Evolutionary conservation across 306 rosid genomes (phyloP).

Genomic region (Phaseolus lunatus): DNA sequence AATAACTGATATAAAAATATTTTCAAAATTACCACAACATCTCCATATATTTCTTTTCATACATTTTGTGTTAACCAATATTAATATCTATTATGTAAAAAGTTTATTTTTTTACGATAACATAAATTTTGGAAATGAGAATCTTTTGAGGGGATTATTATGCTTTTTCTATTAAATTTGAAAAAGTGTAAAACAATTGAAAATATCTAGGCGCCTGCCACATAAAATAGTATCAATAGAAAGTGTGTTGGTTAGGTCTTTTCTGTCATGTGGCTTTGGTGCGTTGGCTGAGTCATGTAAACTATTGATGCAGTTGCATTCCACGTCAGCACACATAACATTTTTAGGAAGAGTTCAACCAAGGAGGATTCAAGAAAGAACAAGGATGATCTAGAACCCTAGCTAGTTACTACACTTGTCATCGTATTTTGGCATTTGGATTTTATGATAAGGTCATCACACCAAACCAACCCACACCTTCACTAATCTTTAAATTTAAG

Average conservation of each 20-base stretch:
- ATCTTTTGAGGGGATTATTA: no score
- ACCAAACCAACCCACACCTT: slow-evolving; percentile 39
- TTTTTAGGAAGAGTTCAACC: background rate
- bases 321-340: slow-evolving; percentile 48
- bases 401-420: background rate
- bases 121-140: no score
- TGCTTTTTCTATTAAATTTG: no score
- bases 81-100: no score
- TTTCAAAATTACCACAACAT: no score
- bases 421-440: background rate
- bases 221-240: background rate
- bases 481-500: background rate
- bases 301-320: slow-evolving; percentile 20
- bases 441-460: slow-evolving; percentile 30
- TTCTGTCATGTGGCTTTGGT: background rate
- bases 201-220: background rate
- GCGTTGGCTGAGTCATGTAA: slow-evolving; percentile 7
- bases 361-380: background rate
- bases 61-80: no score
- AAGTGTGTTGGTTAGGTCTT: background rate
- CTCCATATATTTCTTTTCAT: no score
- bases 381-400: slow-evolving; percentile 21
- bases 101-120: no score
- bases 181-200: background rate
- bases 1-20: no score